Base-by-base conservation (phyloP, 108 stramenopile genomes). In the Cyclotella atomus region DNA sequence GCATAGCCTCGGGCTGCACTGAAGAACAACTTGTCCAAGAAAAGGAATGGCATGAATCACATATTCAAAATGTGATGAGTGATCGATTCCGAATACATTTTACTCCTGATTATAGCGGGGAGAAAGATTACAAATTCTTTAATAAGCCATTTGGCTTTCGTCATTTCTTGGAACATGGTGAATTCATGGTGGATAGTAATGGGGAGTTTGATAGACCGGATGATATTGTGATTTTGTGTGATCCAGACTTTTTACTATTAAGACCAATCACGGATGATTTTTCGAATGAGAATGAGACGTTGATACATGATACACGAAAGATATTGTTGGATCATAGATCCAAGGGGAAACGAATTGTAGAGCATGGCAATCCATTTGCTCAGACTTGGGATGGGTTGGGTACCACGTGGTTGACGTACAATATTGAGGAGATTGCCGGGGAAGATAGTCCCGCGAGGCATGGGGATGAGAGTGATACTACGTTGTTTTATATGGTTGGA, bases 211-310 rank as follows among this genome's bases (percentile, higher is more conserved):
- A 74, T 2, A 46, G 66, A 52, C 50, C 72, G 0, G 92, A 96
- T 65, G 84, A 75, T 19, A 75, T 99, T 10, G 56, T 98, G 4
- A 92, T 96, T 29, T 77, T 99, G n/a, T 59, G 94, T 33, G 98
- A 99, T 83, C 98, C 98, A 10, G 98, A 99, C 73, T 94, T 97
- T 87, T 66, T 97, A 8, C 68, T 99, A 24, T 57, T 98, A 53
- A 62, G 94, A 44, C 94, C 95, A 12, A 70, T 99, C 16, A 84
- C 83, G 17, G 83, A 78, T 45, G 92, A 92, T 60, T 89, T 91
- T 76, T 69, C 80, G 30, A 60, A 84, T 55, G 70, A 59, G 32
- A 34, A 57, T 36, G 83, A 86, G 29, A 83, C 76, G n/a, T 34
- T 87, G 17, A 59, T 87, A 21, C 52, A 69, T n/a, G 36, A 43